Conservation (phyloP, 2,329 filamentous ascomycete genomes). For the Epichloe gansuensis region DNA sequence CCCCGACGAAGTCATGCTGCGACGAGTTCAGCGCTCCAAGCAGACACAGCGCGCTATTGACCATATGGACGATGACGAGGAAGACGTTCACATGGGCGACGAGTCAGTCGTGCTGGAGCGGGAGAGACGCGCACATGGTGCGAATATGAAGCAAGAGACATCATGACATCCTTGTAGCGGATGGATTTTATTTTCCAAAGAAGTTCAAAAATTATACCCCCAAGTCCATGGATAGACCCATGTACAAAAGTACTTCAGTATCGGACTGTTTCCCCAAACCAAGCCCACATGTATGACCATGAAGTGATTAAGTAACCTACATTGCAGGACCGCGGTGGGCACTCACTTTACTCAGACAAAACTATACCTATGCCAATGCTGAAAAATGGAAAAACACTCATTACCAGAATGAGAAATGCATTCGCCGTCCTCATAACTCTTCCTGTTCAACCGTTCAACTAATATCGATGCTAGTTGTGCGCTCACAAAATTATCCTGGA, state of each 20-base stretch:
- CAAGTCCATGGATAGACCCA: no score
- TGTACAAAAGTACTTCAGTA: no score
- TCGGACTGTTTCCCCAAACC: no score
- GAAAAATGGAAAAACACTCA: no score
- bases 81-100: constrained; percentile 11
- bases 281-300: no score
- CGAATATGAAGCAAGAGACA: constrained; percentile 13
- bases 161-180: not conserved
- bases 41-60: constrained; percentile 25
- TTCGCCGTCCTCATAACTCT: no score
- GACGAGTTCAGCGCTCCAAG: constrained; percentile 43
- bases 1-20: constrained; percentile 41
- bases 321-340: no score
- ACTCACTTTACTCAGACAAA: not conserved
- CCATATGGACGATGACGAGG: constrained; percentile 30
- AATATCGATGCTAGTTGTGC: not conserved
- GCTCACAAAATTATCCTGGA: not conserved
- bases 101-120: constrained; percentile 14
- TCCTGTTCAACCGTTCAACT: not conserved
- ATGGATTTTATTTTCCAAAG: no score
- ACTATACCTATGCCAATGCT: not conserved
- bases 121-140: constrained; percentile 11
- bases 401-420: no score
- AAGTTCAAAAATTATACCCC: no score
- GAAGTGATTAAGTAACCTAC: no score